Percentiles rank a stretch among this genome's conserved stretches.
Evolutionary conservation across 176 grass and related monocot species (phyloP).

Genomic region (Aegilops sharonensis): DNA sequence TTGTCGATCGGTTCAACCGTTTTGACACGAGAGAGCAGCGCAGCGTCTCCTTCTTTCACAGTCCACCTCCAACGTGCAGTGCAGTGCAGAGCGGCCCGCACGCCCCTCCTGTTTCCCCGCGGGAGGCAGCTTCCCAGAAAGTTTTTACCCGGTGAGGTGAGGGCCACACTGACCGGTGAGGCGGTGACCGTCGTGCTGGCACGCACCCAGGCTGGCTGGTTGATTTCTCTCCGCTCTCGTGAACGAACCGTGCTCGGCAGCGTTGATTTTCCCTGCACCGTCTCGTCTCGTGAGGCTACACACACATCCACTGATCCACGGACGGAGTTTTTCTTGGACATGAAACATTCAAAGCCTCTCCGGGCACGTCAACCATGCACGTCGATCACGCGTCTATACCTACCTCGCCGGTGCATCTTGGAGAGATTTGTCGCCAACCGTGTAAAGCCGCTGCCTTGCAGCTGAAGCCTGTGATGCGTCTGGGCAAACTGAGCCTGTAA

Average conservation of each 20-base stretch:
- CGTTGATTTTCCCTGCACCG: not conserved
- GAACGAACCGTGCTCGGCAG: not conserved
- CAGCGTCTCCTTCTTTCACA: not conserved
- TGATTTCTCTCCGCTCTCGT: not conserved
- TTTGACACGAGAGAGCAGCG: not conserved
- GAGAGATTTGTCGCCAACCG: not conserved
- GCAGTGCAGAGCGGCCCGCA: not conserved
- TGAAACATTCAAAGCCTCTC: not conserved
- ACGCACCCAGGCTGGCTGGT: not conserved
- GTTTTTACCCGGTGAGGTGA: not conserved
- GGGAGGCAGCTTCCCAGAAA: slow-evolving; percentile 37
- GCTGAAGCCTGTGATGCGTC: not conserved
- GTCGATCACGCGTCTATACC: not conserved
- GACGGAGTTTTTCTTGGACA: not conserved
- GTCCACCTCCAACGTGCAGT: not conserved
- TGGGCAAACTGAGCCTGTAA: not conserved
- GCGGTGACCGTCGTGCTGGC: not conserved
- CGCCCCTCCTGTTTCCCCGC: not conserved
- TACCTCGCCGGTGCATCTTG: not conserved
- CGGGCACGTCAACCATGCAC: not conserved
- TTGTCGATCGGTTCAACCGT: slow-evolving; percentile 18
- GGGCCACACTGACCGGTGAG: not conserved
- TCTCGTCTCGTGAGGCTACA: too few species aligned
- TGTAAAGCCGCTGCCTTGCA: not conserved
- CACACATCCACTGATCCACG: not conserved